phyloP scores from a whole-genome alignment of 1,284 basidiomycete genomes.

The Ganoderma leucocontextum region DNA sequence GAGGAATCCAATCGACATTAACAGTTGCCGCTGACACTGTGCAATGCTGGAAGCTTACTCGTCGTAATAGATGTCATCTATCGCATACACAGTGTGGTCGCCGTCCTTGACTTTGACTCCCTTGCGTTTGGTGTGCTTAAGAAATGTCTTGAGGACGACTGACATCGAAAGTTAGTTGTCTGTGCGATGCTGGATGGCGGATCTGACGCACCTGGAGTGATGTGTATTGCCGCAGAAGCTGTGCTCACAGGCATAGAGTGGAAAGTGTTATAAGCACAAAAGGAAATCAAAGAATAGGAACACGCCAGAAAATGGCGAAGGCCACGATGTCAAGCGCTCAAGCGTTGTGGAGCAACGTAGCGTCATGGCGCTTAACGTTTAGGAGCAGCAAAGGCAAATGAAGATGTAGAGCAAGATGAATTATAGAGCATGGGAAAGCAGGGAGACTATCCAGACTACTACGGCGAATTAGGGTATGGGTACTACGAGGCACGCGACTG shows the following conservation, averaged over 20 bases:
- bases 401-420: background rate
- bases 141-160: slow-evolving; percentile 66
- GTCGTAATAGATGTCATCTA: slow-evolving; percentile 70
- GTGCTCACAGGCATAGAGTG: slow-evolving; percentile 59
- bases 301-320: background rate
- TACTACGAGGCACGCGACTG: background rate
- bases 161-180: background rate
- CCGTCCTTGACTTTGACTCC: slow-evolving; percentile 50
- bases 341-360: background rate
- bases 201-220: slow-evolving; percentile 53
- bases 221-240: slow-evolving; percentile 58
- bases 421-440: slow-evolving; percentile 8
- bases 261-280: no score
- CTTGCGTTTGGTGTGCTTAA: slow-evolving; percentile 63
- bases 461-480: slow-evolving; percentile 12
- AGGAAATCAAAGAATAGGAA: background rate
- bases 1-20: background rate
- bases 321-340: background rate
- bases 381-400: background rate
- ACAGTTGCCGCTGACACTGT: background rate
- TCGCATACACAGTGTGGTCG: slow-evolving; percentile 48
- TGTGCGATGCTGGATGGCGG: background rate
- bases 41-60: slow-evolving; percentile 50
- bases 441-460: slow-evolving; percentile 6
- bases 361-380: slow-evolving; percentile 4